Base-by-base conservation (phyloP, 768 basidiomycete species). In the Boletus eberwhitei region DNA sequence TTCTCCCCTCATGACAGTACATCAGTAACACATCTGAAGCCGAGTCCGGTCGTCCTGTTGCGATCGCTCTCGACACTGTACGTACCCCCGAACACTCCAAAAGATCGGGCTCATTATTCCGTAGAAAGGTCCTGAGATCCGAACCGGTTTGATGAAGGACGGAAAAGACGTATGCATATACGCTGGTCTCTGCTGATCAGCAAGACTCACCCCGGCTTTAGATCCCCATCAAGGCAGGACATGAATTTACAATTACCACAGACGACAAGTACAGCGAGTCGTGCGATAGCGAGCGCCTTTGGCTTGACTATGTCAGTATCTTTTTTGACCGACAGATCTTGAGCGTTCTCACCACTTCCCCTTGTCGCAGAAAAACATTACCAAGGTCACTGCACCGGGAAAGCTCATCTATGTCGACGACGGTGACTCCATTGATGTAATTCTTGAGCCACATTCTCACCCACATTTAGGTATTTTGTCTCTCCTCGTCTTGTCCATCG, bases 81-180 rank as follows among this genome's bases (percentile, higher is more conserved):
- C 60, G 90, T 75, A 32, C 34, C 29, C 26, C 2, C 40, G 34
- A 8, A 34, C 46, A 11, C 53, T 47, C 50, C 38, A 11, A 31
- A 21, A n/a, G n/a, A 41, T 41, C 8, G 11, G 35, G 21, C 50
- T 67, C 38, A 65, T 47, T 19, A 14, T 59, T 19, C 22, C 5
- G 2, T 40, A 95, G 93, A 99, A 99, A 92, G 97, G 97, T 53
- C 97, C 97, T 37, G 97, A 98, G 77, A 99, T 99, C 77, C 88
- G 97, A 59, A 98, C 97, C 41, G 97, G 97, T 53, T 66, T 93
- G 70, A 98, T 96, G 78, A 86, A 78, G 73, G 84, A 93, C 66
- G 82, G 83, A 71, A 78, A 79, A 60, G 97, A 99, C 68, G 93
- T 97, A 71, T 61, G 90, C 78, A 56, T 61, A 59, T 39, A 60